These are phyloP conservation scores for Phyllosticta citribraziliensis DNA, from an alignment of 2,329 filamentous ascomycete species.

Conservation along the genomic window DNA sequence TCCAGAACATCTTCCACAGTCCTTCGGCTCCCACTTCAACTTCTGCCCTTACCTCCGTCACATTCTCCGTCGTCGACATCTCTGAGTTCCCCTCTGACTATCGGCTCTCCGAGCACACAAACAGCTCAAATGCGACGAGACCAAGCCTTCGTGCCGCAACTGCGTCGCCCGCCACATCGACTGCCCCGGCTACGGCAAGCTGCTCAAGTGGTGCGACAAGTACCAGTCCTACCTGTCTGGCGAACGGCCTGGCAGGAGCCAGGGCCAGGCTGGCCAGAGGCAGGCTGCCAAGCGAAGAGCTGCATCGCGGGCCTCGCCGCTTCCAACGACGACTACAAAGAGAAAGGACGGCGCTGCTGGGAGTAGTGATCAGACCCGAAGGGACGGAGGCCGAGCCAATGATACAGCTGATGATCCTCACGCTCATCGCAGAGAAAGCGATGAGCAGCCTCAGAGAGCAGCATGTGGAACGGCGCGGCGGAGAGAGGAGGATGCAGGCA, in stretches of 20 bases:
- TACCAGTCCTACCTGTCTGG: constrained; percentile 35
- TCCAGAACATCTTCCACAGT: too few species aligned
- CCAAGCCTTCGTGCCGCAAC: constrained; percentile 32
- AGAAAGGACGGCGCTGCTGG: not conserved
- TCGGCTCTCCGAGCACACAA: constrained; percentile 14
- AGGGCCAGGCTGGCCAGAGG: not conserved
- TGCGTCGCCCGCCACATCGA: constrained; percentile 33
- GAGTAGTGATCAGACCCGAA: not conserved
- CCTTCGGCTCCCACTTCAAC: too few species aligned
- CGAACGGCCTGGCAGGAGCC: not conserved
- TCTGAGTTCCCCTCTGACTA: not conserved
- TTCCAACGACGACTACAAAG: not conserved
- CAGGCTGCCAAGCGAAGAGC: not conserved
- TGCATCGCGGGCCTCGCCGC: not conserved
- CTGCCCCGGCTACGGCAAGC: constrained; percentile 39
- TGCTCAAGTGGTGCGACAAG: constrained; percentile 39
- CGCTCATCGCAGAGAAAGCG: not conserved
- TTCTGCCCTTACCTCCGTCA: not conserved
- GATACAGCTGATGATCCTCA: not conserved
- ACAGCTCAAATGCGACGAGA: constrained; percentile 37
- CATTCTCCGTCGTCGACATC: not conserved
- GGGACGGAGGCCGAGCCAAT: not conserved
- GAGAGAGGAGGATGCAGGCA: not conserved
- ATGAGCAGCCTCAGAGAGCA: not conserved
- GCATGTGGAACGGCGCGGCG: not conserved